Evolutionary conservation across 2,329 filamentous ascomycete species (phyloP).

Genomic region (Colletotrichum limetticola): DNA sequence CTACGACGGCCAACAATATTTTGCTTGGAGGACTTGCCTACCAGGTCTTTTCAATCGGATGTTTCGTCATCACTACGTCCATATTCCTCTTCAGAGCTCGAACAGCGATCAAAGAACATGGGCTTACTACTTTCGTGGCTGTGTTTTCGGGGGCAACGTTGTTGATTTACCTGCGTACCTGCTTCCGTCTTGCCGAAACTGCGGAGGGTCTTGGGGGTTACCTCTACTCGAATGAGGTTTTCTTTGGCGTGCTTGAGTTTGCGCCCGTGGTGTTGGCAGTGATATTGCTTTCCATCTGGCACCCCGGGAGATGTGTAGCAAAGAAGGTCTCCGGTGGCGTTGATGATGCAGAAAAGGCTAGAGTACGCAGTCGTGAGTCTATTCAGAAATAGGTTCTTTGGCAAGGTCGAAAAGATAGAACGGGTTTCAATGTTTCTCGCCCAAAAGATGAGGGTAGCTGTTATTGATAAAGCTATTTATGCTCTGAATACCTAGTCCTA

Average conservation of each 20-base stretch:
- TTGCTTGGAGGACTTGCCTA: constrained; percentile 65
- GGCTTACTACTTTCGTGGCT: constrained; percentile 51
- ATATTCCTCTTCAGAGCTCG: constrained; percentile 53
- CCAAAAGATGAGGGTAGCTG: too few species aligned
- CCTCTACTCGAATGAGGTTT: constrained; percentile 61
- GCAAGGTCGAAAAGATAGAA: not conserved
- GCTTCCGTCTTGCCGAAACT: constrained; percentile 65
- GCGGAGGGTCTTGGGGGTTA: constrained; percentile 57
- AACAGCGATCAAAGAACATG: constrained; percentile 40
- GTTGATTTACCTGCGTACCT: constrained; percentile 62
- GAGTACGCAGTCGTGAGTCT: not conserved
- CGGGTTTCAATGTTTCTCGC: not conserved
- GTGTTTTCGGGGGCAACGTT: constrained; percentile 57
- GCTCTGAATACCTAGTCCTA: not conserved
- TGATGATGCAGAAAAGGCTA: constrained; percentile 2
- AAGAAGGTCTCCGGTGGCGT: not conserved
- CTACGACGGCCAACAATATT: constrained; percentile 63
- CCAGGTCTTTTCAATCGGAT: constrained; percentile 62
- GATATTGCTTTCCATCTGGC: constrained; percentile 54
- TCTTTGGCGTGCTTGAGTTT: constrained; percentile 65
- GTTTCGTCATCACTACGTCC: constrained; percentile 56
- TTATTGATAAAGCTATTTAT: not conserved
- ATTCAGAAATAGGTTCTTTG: not conserved
- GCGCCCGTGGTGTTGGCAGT: constrained; percentile 62
- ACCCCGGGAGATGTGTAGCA: constrained; percentile 52